phyloP scores from a whole-genome alignment of 2,329 filamentous ascomycete genomes.

The Diaporthe caulivora region DNA sequence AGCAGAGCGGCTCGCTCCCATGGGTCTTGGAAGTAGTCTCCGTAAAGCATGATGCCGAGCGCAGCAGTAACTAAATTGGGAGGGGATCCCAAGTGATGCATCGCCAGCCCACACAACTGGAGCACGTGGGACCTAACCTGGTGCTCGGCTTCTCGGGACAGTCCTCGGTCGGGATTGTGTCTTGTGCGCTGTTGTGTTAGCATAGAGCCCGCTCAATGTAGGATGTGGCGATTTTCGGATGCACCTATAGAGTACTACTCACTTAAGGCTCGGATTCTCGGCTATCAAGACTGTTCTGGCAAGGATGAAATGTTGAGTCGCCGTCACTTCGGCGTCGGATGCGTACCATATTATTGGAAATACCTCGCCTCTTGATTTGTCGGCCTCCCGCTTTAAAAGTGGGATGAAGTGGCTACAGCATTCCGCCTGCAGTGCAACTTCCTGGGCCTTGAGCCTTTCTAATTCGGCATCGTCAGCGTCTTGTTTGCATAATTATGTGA shows the following conservation, averaged over 20 bases:
- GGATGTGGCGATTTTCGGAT: neutral
- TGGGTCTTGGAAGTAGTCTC: neutral
- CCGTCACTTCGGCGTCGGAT: slow-evolving; percentile 5
- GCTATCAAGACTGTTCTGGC: slow-evolving; percentile 3
- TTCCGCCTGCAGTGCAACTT: neutral
- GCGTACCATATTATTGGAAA: slow-evolving; percentile 8
- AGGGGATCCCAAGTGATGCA: neutral
- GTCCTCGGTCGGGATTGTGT: neutral
- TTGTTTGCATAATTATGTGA: neutral
- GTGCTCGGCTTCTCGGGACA: neutral
- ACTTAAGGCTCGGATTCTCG: slow-evolving; percentile 10
- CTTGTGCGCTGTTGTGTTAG: neutral
- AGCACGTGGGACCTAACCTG: slow-evolving; percentile 15
- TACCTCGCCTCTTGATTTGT: slow-evolving; percentile 11
- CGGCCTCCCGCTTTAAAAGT: neutral
- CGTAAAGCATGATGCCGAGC: slow-evolving; percentile 1
- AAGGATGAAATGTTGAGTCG: slow-evolving; percentile 15
- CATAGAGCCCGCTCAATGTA: too few relatives aligned
- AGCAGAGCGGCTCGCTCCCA: slow-evolving; percentile 5
- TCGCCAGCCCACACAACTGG: neutral
- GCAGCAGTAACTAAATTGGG: slow-evolving; percentile 9
- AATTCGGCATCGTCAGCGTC: neutral
- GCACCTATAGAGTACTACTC: neutral
- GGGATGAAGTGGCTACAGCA: slow-evolving; percentile 11
- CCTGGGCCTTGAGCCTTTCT: slow-evolving; percentile 9